Base-by-base conservation (phyloP, 2,329 filamentous ascomycete species). In the Fusarium oligoseptatum region DNA sequence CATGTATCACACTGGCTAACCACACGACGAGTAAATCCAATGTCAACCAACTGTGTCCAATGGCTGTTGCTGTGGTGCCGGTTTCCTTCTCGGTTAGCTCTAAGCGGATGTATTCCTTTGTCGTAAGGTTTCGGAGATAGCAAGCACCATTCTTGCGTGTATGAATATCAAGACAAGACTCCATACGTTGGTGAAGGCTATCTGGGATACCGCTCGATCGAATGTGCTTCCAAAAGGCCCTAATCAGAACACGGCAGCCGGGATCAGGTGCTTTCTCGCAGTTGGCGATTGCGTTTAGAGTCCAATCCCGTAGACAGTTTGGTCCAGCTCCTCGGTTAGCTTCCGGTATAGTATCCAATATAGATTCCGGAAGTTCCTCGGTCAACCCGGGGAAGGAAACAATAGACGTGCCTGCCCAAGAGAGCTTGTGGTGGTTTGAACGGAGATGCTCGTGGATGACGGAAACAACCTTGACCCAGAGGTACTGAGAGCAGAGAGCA, bases 21-120 rank as follows among this genome's bases (percentile, higher is more conserved):
- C 56, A 55, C 17, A 66, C 22, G 15, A 66, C 56, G 3, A 66
- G 39, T 17, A 60, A 27, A 27, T 60, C 64, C 64, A 66, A 17
- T 3, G 56, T 66, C 15, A 66, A 36, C 56, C 64, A 66, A 6
- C 8, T 14, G 2, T 41, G 29, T 6, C 64, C 64, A 11, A 22
- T 3, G 1, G 55, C n/a, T 12, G 34, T 34, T 3, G 60, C 43
- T 66, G 34, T 15, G 4, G n/a, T 57, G 0, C 41, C 34, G n/a
- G 11, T 10, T 27, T 15, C 7, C 4, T 27, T 17, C 11, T 48
- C 27, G 10, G 41, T n/a, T 5, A 60, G 1, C 24, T 66, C 56
- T n/a, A 66, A 24, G 10, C 64, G 34, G 17, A 66, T 55, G 20
- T 66, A 66, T 58, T 66, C 64, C n/a, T 52, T 60, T 39, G 14